Evolutionary conservation across 2,329 filamentous ascomycete species (phyloP).

Genomic region (Cladorrhinum sp.): DNA sequence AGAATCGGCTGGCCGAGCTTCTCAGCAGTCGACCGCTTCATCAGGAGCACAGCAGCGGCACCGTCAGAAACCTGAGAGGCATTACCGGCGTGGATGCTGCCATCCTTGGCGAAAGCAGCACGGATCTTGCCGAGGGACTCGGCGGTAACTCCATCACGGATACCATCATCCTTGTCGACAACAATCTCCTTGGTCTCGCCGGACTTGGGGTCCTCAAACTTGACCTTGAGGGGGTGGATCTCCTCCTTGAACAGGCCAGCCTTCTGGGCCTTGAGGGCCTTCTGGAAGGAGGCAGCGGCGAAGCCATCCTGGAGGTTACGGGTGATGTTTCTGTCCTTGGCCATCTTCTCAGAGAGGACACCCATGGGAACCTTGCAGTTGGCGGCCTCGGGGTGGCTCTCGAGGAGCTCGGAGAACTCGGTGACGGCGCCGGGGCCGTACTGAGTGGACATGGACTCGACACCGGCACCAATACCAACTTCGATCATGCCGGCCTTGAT

Average conservation of each 20-base stretch:
- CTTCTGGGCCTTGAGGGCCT: constrained; percentile 80
- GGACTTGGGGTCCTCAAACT: constrained; percentile 87
- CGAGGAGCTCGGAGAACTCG: constrained; percentile 88
- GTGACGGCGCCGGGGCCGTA: constrained; percentile 87
- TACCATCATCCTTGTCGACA: constrained; percentile 81
- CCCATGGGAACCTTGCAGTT: constrained; percentile 99
- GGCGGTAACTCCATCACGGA: constrained; percentile 78
- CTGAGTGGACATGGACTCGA: constrained; percentile 92
- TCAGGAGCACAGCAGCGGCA: constrained; percentile 89
- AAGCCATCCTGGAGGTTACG: constrained; percentile 84
- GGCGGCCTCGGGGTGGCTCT: constrained; percentile 74
- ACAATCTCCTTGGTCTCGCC: constrained; percentile 80
- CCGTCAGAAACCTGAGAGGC: constrained; percentile 95
- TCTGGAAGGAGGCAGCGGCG: constrained; percentile 88
- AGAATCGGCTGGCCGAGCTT: constrained; percentile 82
- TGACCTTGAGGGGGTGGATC: constrained; percentile 80
- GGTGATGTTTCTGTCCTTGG: constrained; percentile 71
- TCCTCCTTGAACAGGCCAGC: constrained; percentile 90
- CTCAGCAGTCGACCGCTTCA: constrained; percentile 90
- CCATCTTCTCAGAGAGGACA: constrained; percentile 90
- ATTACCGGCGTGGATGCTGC: constrained; percentile 93
- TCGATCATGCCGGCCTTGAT: constrained; percentile 93
- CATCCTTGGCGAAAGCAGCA: constrained; percentile 86
- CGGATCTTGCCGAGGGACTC: constrained; percentile 90
- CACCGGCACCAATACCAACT: constrained; percentile 86